phyloP scores from a whole-genome alignment of 495 filamentous ascomycete species.

The Podospora anserina region DNA sequence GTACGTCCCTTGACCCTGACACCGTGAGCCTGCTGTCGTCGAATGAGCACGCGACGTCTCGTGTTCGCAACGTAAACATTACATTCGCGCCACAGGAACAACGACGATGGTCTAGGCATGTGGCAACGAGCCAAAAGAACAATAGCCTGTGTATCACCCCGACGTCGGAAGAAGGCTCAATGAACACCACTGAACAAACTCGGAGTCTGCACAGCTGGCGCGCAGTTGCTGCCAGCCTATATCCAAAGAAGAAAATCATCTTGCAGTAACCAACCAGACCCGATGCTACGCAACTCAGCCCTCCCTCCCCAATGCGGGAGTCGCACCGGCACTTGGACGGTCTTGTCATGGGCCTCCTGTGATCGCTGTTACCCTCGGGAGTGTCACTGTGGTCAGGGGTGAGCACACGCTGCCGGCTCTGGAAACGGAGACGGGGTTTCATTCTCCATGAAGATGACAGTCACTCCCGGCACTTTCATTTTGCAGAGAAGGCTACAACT shows the following conservation, averaged over 20 bases:
- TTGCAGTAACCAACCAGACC: background rate
- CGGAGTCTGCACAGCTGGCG: background rate
- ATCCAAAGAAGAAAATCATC: background rate
- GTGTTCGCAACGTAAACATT: background rate
- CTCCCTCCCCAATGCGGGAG: background rate
- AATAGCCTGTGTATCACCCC: background rate
- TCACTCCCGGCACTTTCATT: background rate
- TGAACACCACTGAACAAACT: background rate
- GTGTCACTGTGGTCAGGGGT: background rate
- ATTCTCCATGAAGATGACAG: background rate
- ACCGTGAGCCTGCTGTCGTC: background rate
- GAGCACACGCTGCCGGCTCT: background rate
- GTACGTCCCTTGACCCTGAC: background rate
- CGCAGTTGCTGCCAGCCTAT: background rate
- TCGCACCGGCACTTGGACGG: slow-evolving; percentile 15
- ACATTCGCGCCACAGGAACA: background rate
- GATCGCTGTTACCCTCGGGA: background rate
- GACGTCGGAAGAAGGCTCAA: slow-evolving; percentile 5
- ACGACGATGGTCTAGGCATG: background rate
- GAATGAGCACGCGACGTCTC: background rate
- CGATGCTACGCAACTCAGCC: slow-evolving; percentile 4
- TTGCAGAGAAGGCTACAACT: background rate
- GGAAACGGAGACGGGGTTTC: background rate
- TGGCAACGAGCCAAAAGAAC: background rate
- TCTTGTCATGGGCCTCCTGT: background rate